phyloP scores from a whole-genome alignment of 163 green algal genomes.

The Chlorella variabilis region DNA sequence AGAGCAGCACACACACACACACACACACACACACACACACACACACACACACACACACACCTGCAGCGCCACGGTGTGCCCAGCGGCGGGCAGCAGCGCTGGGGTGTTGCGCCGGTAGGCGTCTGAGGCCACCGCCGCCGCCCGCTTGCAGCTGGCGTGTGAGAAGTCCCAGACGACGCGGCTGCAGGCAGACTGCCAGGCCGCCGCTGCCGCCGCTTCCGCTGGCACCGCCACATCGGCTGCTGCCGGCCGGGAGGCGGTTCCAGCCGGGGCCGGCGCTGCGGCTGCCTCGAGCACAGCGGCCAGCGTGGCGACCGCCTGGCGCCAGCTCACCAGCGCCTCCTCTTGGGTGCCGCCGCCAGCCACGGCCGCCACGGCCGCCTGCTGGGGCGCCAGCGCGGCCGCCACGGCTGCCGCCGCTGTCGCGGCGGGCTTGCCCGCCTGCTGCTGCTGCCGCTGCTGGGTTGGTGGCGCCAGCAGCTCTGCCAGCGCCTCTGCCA shows the following conservation, averaged over 20 bases:
- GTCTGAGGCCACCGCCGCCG: conserved; percentile 10
- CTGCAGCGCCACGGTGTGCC: conserved; percentile 25
- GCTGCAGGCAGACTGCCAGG: conserved; percentile 28
- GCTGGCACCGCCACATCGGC: not conserved
- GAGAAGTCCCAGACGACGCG: conserved; percentile 14
- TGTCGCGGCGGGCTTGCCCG: too few relatives aligned
- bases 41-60: not conserved
- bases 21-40: too few relatives aligned
- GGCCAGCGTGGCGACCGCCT: conserved; percentile 7
- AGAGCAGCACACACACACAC: too few relatives aligned
- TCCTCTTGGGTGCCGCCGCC: not conserved
- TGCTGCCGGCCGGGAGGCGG: not conserved
- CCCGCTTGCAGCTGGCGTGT: conserved; percentile 10
- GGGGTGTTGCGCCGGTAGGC: conserved; percentile 29
- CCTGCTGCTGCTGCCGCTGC: not conserved
- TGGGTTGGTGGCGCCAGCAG: not conserved
- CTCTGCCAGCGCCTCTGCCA: conserved; percentile 6
- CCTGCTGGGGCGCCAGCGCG: not conserved
- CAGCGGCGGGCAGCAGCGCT: conserved; percentile 10
- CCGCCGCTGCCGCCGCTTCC: conserved; percentile 1
- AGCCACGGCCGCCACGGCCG: conserved; percentile 2
- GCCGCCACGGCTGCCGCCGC: conserved; percentile 10
- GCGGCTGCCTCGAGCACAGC: conserved; percentile 16
- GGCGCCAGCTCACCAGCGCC: not conserved
- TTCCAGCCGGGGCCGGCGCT: not conserved